Evolutionary conservation across 768 basidiomycete species (phyloP).

Genomic region (Collybiopsis luxurians): DNA sequence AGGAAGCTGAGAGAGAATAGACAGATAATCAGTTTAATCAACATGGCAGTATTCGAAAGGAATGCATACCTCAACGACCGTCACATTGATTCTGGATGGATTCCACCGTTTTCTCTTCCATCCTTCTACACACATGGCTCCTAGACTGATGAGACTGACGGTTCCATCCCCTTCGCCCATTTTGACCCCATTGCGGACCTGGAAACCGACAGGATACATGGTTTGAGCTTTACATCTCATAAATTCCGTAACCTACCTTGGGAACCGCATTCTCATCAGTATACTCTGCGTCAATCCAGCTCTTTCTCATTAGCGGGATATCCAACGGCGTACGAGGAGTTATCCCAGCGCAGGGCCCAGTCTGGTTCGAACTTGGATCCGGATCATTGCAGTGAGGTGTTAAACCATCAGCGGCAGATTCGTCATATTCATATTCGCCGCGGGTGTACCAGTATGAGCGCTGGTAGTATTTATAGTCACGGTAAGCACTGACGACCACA

Average conservation of each 20-base stretch:
- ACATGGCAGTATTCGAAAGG: neutral
- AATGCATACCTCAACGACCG: constrained; percentile 77
- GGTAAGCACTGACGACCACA: neutral
- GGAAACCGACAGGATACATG: neutral
- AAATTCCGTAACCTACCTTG: constrained; percentile 36
- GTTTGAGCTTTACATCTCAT: neutral
- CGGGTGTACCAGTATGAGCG: constrained; percentile 59
- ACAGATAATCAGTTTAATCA: neutral
- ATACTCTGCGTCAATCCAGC: constrained; percentile 86
- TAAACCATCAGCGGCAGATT: constrained; percentile 42
- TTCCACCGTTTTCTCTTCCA: constrained; percentile 92
- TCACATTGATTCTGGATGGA: constrained; percentile 82
- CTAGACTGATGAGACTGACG: constrained; percentile 78
- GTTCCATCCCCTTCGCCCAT: constrained; percentile 97
- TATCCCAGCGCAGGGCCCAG: neutral
- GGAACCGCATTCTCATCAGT: constrained; percentile 60
- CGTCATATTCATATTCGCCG: constrained; percentile 67
- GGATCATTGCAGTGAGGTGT: constrained; percentile 44
- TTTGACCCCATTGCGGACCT: constrained; percentile 83
- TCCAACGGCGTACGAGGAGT: constrained; percentile 47
- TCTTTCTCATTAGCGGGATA: constrained; percentile 51
- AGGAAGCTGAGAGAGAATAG: constrained; percentile 49
- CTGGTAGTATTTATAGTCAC: neutral
- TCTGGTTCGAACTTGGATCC: constrained; percentile 21
- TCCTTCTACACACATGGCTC: constrained; percentile 96